These are phyloP conservation scores for Torulaspora microellipsoides DNA, from an alignment of 805 yeast genomes.

Conservation along the genomic window DNA sequence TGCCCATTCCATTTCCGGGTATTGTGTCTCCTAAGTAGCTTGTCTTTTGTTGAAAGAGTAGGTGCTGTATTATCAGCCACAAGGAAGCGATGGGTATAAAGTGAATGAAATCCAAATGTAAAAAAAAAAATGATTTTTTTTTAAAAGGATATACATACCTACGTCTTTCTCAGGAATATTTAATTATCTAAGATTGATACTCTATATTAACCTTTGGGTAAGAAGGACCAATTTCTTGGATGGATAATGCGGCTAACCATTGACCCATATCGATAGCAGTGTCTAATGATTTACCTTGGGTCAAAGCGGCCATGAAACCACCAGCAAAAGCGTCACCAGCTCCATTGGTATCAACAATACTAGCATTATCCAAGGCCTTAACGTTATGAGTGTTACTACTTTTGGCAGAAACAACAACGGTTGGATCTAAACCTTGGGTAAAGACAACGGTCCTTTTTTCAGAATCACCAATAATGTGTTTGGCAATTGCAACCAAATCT, in stretches of 20 bases:
- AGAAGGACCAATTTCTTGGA: slow-evolving; percentile 92
- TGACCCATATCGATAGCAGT: slow-evolving; percentile 78
- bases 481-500: slow-evolving; percentile 75
- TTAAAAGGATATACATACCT: no score
- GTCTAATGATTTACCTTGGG: slow-evolving; percentile 60
- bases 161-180: no score
- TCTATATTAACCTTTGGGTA: slow-evolving; percentile 76
- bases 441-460: slow-evolving; percentile 84
- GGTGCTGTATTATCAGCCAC: no score
- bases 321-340: slow-evolving; percentile 99
- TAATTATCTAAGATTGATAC: slow-evolving; percentile 32
- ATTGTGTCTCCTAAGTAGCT: not conserved
- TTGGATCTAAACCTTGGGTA: slow-evolving; percentile 94
- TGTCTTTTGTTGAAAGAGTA: not conserved
- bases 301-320: slow-evolving; percentile 88
- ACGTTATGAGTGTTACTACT: slow-evolving; percentile 56
- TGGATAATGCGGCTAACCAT: slow-evolving; percentile 90
- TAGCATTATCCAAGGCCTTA: slow-evolving; percentile 57
- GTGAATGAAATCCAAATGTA: no score
- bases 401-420: slow-evolving; percentile 66
- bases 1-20: slow-evolving; percentile 20
- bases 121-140: no score
- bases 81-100: no score
- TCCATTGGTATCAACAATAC: slow-evolving; percentile 92
- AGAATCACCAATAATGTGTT: slow-evolving; percentile 55